phyloP scores from a whole-genome alignment of 2,329 filamentous ascomycete species.

The Beauveria australis region DNA sequence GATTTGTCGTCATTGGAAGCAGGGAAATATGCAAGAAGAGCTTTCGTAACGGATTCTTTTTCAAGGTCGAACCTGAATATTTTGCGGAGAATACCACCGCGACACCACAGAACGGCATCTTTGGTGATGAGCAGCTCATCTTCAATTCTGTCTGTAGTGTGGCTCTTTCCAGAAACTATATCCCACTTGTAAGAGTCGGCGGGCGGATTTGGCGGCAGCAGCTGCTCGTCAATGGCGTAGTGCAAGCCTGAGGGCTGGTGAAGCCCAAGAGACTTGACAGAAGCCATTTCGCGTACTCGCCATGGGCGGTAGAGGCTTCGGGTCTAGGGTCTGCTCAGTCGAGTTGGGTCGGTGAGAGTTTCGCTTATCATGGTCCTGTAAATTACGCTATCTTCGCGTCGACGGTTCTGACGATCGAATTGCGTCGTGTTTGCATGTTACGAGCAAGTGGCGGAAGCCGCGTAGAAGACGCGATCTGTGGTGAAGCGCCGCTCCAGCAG shows the following conservation, averaged over 20 bases:
- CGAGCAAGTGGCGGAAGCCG: not conserved
- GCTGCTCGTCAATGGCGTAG: slow-evolving; percentile 73
- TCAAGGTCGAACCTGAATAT: slow-evolving; percentile 81
- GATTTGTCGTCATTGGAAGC: slow-evolving; percentile 34
- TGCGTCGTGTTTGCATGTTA: not conserved
- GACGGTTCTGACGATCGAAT: not conserved
- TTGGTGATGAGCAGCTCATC: slow-evolving; percentile 76
- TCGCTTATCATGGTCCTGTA: not conserved
- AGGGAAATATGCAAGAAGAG: slow-evolving; percentile 76
- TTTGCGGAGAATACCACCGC: slow-evolving; percentile 75
- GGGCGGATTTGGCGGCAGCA: slow-evolving; percentile 61
- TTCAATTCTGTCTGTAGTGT: slow-evolving; percentile 40
- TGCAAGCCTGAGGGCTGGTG: slow-evolving; percentile 79
- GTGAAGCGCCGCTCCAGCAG: not conserved
- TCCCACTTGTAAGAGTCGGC: slow-evolving; percentile 48
- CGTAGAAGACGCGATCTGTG: slow-evolving; percentile 9
- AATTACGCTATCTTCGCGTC: not conserved
- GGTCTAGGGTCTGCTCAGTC: not conserved
- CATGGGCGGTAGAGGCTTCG: slow-evolving; percentile 20
- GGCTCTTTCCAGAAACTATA: slow-evolving; percentile 57
- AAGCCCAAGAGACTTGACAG: slow-evolving; percentile 81
- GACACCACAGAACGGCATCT: slow-evolving; percentile 78
- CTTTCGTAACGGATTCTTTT: slow-evolving; percentile 78
- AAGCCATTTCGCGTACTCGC: slow-evolving; percentile 59
- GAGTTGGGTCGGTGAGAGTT: not conserved